A percentile compares a stretch with the other conserved stretches of the same genome.
These are phyloP conservation scores for Mycena polygramma DNA, from an alignment of 768 basidiomycete genomes.

Conservation along the genomic window DNA sequence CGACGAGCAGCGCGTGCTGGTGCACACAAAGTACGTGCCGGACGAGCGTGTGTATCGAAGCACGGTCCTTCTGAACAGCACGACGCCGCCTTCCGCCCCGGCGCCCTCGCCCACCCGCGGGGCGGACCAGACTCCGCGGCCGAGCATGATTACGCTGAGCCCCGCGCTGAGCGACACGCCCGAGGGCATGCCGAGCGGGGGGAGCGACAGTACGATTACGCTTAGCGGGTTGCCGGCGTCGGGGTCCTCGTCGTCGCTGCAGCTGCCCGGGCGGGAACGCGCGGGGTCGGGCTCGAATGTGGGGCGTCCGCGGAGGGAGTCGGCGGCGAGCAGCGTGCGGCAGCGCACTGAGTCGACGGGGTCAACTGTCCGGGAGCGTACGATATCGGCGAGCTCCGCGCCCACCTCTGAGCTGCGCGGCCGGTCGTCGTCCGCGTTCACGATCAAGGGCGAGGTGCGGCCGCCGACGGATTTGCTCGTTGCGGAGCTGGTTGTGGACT, in stretches of 20 bases:
- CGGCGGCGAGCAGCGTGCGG: conserved; percentile 19
- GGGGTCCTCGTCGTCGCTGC: conserved; percentile 26
- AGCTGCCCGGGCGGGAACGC: conserved; percentile 23
- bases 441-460: conserved; percentile 70
- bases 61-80: conserved; percentile 61
- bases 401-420: conserved; percentile 45
- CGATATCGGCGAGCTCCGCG: conserved; percentile 48
- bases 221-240: conserved; percentile 43
- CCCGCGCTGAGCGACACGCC: conserved; percentile 39
- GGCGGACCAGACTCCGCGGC: conserved; percentile 50
- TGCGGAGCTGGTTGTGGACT: conserved; percentile 84
- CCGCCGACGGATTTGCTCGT: conserved; percentile 79
- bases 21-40: conserved; percentile 67
- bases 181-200: conserved; percentile 28
- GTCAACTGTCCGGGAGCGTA: conserved; percentile 42
- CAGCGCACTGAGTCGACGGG: conserved; percentile 28
- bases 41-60: conserved; percentile 65
- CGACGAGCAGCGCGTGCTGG: conserved; percentile 69
- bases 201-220: conserved; percentile 32
- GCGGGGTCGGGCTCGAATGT: conserved; percentile 13
- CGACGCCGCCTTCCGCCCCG: conserved; percentile 33
- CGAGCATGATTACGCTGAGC: conserved; percentile 54
- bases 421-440: conserved; percentile 70
- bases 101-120: conserved; percentile 37
- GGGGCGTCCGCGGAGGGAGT: conserved; percentile 23